Evolutionary conservation across 495 filamentous ascomycete genomes (phyloP).

Genomic region (Alectoria sarmentosa): DNA sequence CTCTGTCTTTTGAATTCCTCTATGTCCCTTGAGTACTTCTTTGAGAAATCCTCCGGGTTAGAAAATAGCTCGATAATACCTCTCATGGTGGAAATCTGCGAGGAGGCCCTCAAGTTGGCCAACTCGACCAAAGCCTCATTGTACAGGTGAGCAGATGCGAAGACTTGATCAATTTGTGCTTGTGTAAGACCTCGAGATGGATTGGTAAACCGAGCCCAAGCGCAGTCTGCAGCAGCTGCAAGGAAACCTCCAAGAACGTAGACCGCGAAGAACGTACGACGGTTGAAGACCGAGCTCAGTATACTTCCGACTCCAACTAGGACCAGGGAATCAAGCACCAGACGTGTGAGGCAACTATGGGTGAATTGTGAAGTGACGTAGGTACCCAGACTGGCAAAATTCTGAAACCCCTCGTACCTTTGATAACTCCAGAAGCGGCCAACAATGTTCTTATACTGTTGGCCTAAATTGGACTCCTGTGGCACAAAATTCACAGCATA

Average conservation of each 20-base stretch:
- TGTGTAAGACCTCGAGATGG: background rate
- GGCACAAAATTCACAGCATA: background rate
- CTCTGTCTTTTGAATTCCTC: background rate
- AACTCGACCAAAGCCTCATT: background rate
- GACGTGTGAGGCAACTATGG: background rate
- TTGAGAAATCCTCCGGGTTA: background rate
- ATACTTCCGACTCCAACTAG: constrained; percentile 4
- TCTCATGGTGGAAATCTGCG: background rate
- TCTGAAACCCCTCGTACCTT: background rate
- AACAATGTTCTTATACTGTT: background rate
- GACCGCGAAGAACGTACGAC: background rate
- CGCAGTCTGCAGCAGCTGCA: background rate
- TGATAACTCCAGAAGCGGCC: background rate
- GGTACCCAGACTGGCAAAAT: background rate
- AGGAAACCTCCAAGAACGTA: constrained; percentile 10
- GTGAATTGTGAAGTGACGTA: constrained; percentile 1
- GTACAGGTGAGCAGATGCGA: background rate
- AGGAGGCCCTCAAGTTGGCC: background rate
- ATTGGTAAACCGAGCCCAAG: background rate
- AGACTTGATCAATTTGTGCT: background rate
- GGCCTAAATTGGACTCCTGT: background rate
- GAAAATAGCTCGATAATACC: background rate
- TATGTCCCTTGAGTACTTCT: too few species aligned
- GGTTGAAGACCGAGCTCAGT: background rate
- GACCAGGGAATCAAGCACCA: background rate